Percentiles rank a stretch among this genome's conserved stretches.
These are phyloP conservation scores for Macrolepiota dolichaula DNA, from an alignment of 768 basidiomycete species.

Conservation along the genomic window DNA sequence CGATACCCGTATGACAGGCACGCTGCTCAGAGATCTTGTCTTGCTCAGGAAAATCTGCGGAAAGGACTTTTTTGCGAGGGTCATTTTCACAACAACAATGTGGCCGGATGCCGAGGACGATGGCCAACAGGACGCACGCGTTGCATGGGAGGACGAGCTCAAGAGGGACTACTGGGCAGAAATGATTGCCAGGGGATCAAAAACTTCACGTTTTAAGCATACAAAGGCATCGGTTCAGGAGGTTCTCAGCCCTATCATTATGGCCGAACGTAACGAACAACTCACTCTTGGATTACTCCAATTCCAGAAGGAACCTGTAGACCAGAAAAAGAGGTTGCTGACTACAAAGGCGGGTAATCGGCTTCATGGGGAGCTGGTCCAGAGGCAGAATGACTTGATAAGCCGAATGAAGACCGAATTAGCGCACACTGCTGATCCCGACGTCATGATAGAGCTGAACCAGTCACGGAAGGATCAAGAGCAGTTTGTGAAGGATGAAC, in stretches of 20 bases:
- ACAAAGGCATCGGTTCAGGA: background rate
- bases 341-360: background rate
- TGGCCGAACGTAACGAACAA: background rate
- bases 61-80: background rate
- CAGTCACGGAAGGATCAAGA: background rate
- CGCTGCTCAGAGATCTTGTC: conserved; percentile 5
- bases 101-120: conserved; percentile 1
- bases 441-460: background rate
- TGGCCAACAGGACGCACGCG: background rate
- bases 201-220: background rate
- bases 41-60: conserved; percentile 12
- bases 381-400: background rate
- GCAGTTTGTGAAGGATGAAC: background rate
- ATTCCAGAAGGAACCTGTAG: background rate
- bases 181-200: background rate
- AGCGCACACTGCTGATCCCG: background rate
- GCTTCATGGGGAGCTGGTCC: background rate
- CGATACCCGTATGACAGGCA: conserved; percentile 9
- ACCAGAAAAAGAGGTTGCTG: background rate
- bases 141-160: background rate
- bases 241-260: background rate
- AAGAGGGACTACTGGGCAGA: conserved; percentile 11
- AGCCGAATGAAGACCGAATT: background rate
- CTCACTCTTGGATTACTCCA: background rate
- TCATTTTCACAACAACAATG: conserved; percentile 12